Base-by-base conservation (phyloP, 1,284 basidiomycete genomes). In the Tetrapyrgos nigripes region DNA sequence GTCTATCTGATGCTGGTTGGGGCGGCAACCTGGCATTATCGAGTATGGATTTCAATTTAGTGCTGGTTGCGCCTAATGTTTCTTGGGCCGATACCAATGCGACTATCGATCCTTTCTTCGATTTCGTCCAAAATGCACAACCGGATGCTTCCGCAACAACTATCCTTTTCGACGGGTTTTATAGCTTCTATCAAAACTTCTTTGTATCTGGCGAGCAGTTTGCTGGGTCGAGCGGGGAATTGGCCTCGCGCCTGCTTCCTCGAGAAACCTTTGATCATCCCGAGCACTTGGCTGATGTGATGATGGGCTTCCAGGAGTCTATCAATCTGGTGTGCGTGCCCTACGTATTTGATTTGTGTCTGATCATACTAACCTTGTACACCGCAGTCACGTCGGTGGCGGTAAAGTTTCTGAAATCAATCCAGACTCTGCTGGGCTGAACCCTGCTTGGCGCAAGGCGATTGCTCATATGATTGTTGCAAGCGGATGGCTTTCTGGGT, bases 171-270 rank as follows among this genome's bases (percentile, higher is more conserved):
- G 31, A 51, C 26, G 48, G 54, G 17, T 56, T 53, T 29, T 60
- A 53, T 33, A 26, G 17, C 48, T 45, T 40, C 6, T 70, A 73
- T 54, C 54, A 40, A 1, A 5, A 21, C 1, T 21, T 65, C 10
- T 67, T 67, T 47, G 28, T 57, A 2, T 31, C 53, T 1, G 61
- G 56, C 1, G n/a, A n/a, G n/a, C n/a, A n/a, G n/a, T n/a, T n/a
- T n/a, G n/a, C n/a, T n/a, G 68, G 66, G 14, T 14, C 1, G 3
- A 70, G 71, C 45, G 46, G 62, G 0, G 67, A 77, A 43, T 0
- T 77, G 9, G 68, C 72, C 0, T 79, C 78, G 1, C 69, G 80
- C 35, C 67, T 82, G 2, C 62, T 80, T 8, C 70, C 77, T 1
- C n/a, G n/a, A n/a, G n/a, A n/a, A n/a, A n/a, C n/a, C n/a, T n/a